A percentile compares a stretch with the other conserved stretches of the same genome.
Conservation (phyloP, 2,329 filamentous ascomycete species). For the Neonectria magnoliae region DNA sequence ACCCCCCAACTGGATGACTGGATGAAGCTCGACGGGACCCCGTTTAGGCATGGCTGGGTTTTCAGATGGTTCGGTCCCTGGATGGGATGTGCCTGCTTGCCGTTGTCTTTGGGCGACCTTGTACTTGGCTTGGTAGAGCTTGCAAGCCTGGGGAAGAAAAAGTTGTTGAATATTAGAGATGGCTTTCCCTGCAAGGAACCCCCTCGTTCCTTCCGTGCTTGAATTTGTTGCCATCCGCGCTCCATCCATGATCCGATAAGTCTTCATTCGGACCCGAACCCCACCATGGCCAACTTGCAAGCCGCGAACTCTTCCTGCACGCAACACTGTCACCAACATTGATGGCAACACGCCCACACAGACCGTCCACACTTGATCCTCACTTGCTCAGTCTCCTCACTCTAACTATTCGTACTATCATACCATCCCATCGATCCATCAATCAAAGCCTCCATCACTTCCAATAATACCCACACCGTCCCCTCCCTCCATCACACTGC, state of each 20-base stretch:
- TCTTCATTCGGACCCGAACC: conserved; percentile 15
- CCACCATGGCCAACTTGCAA: background rate
- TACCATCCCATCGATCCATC: conserved; percentile 19
- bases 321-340: conserved; percentile 7
- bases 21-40: conserved; percentile 19
- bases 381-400: conserved; percentile 4
- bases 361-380: conserved; percentile 2
- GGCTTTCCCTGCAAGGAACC: background rate
- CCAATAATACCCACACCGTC: conserved; percentile 24
- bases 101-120: background rate
- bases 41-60: conserved; percentile 17
- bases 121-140: background rate
- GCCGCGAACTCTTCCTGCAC: background rate
- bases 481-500: conserved; percentile 22
- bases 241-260: conserved; percentile 29
- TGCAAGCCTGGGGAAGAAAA: background rate
- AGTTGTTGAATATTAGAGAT: background rate
- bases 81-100: conserved; percentile 9
- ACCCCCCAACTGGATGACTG: conserved; percentile 20
- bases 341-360: conserved; percentile 16
- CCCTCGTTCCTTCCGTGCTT: conserved; percentile 11
- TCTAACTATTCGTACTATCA: conserved; percentile 1
- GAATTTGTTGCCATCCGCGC: conserved; percentile 1
- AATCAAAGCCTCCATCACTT: conserved; percentile 22
- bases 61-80: conserved; percentile 17